Conservation (phyloP, 1,284 basidiomycete genomes). For the Moesziomyces sp. region DNA sequence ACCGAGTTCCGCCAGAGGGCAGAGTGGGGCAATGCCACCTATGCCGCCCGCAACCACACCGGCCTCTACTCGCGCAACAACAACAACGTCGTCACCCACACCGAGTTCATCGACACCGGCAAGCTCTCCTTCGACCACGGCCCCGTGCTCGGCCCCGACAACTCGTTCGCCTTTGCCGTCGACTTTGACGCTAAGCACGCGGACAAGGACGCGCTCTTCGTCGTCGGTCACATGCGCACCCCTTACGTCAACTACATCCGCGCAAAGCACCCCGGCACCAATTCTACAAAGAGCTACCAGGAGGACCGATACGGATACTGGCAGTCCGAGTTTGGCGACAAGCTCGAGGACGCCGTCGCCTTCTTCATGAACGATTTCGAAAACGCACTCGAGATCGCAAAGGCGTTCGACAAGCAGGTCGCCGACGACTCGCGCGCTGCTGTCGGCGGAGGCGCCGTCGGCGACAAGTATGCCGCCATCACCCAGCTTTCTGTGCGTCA, state of each 20-base stretch:
- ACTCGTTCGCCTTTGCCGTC: slow-evolving; percentile 61
- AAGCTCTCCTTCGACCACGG: slow-evolving; percentile 56
- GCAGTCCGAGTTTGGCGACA: slow-evolving; percentile 54
- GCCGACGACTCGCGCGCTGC: slow-evolving; percentile 55
- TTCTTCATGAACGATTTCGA: slow-evolving; percentile 75
- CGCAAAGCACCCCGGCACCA: slow-evolving; percentile 33
- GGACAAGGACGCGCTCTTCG: slow-evolving; percentile 56
- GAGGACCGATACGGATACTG: slow-evolving; percentile 65
- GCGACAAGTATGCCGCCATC: slow-evolving; percentile 64
- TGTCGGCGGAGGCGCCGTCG: slow-evolving; percentile 57
- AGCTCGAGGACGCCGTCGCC: slow-evolving; percentile 67
- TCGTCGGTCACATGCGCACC: slow-evolving; percentile 58
- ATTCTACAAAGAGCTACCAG: slow-evolving; percentile 54
- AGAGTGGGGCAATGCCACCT: slow-evolving; percentile 64
- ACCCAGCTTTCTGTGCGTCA: slow-evolving; percentile 61
- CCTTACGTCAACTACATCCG: slow-evolving; percentile 63
- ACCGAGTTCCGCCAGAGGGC: slow-evolving; percentile 64
- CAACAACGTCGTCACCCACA: slow-evolving; percentile 61
- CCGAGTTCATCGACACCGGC: slow-evolving; percentile 57
- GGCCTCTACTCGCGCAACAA: slow-evolving; percentile 59
- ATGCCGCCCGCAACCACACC: slow-evolving; percentile 53
- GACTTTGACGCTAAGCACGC: slow-evolving; percentile 57
- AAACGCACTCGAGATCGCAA: slow-evolving; percentile 71
- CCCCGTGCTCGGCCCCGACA: slow-evolving; percentile 57
- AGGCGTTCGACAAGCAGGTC: slow-evolving; percentile 64